These are phyloP conservation scores for Hibiscus tridactylites DNA, from an alignment of 345 rosid species.

Conservation along the genomic window DNA sequence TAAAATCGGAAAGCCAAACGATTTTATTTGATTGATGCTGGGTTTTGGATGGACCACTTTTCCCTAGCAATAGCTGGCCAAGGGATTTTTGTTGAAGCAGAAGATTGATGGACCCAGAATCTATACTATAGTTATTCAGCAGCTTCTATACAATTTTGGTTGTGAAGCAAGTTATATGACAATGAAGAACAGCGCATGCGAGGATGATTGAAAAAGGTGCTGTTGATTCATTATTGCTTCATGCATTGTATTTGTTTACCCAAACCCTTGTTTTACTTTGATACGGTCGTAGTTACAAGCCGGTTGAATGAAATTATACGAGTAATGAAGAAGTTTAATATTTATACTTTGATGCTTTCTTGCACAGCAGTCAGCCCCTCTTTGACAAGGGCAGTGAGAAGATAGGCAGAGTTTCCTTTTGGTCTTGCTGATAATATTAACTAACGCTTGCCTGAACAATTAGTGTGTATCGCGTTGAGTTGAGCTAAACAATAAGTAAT, in stretches of 20 bases:
- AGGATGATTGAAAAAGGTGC: not conserved
- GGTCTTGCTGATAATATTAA: too few relatives aligned
- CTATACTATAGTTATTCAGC: not conserved
- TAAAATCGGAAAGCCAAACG: constrained; percentile 53
- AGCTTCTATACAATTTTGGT: not conserved
- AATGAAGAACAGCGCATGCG: not conserved
- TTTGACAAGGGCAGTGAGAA: too few relatives aligned
- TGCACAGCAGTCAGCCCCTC: not conserved
- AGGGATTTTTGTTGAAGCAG: not conserved
- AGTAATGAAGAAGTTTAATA: not conserved
- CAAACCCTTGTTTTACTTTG: not conserved
- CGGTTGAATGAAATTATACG: not conserved
- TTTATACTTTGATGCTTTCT: not conserved
- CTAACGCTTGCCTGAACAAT: too few relatives aligned
- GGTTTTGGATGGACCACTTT: constrained; percentile 1
- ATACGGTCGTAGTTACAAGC: not conserved
- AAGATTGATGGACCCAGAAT: not conserved
- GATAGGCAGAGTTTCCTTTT: too few relatives aligned
- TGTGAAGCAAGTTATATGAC: not conserved
- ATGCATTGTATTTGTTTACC: not conserved
- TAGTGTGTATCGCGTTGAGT: too few relatives aligned
- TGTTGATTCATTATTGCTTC: not conserved
- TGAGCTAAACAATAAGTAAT: too few relatives aligned
- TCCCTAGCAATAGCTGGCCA: not conserved
- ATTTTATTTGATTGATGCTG: constrained; percentile 30